phyloP scores from a whole-genome alignment of 495 filamentous ascomycete species.

The Endocarpon pusillum region DNA sequence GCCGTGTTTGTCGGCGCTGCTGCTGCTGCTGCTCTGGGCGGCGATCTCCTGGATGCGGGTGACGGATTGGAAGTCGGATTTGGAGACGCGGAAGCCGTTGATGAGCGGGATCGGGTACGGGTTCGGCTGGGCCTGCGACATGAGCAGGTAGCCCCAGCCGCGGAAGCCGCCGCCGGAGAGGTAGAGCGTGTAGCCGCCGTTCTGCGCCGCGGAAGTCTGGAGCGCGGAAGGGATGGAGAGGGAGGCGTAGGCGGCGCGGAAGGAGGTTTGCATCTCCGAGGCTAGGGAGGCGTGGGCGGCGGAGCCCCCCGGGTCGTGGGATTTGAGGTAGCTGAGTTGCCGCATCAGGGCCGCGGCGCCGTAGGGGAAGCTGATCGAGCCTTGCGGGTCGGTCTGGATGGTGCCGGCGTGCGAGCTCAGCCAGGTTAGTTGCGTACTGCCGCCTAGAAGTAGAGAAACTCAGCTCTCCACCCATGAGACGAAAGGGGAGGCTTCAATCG shows the following conservation, averaged over 20 bases:
- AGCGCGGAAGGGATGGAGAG: slow-evolving; percentile 39
- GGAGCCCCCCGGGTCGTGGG: slow-evolving; percentile 9
- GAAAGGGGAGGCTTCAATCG: too few species aligned
- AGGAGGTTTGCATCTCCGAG: slow-evolving; percentile 36
- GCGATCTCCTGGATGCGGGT: slow-evolving; percentile 38
- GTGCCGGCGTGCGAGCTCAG: slow-evolving; percentile 39
- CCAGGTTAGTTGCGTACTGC: slow-evolving; percentile 83
- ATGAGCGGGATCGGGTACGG: slow-evolving; percentile 77
- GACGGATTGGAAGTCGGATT: slow-evolving; percentile 43
- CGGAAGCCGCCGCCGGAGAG: slow-evolving; percentile 83
- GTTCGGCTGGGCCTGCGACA: slow-evolving; percentile 43
- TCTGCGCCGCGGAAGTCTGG: slow-evolving; percentile 19
- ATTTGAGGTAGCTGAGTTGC: slow-evolving; percentile 31
- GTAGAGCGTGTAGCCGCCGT: slow-evolving; percentile 53
- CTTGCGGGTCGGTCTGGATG: slow-evolving; percentile 30
- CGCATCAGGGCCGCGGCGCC: slow-evolving; percentile 69
- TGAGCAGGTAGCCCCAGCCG: slow-evolving; percentile 75
- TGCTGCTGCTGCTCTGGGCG: slow-evolving; percentile 21
- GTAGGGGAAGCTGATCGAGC: slow-evolving; percentile 51
- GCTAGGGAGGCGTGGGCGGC: slow-evolving; percentile 25
- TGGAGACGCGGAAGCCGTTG: slow-evolving; percentile 56
- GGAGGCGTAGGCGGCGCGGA: slow-evolving; percentile 42
- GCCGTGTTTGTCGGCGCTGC: slow-evolving; percentile 20
- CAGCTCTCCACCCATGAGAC: too few species aligned
- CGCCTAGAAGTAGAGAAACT: too few species aligned